A percentile compares a stretch with the other conserved stretches of the same genome.
phyloP scores from a whole-genome alignment of 169 alveolate genomes.

The Plasmodium fragile region DNA sequence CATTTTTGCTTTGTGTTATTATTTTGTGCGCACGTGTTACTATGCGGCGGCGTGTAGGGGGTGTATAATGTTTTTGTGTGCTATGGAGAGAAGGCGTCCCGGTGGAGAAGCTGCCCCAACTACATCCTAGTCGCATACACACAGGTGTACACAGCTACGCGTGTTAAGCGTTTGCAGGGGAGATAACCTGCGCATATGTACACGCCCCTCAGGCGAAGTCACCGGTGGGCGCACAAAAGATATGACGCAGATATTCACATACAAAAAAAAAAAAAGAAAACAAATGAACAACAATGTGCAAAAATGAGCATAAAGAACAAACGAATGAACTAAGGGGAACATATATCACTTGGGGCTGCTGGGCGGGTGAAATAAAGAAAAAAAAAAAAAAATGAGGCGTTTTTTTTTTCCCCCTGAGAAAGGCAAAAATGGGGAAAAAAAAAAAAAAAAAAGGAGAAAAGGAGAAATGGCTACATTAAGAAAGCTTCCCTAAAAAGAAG shows the following conservation, averaged over 20 bases:
- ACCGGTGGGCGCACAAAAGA: not conserved
- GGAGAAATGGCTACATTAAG: not conserved
- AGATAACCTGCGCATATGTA: not conserved
- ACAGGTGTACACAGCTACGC: not conserved
- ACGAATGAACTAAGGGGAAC: not conserved
- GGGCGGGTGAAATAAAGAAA: not conserved
- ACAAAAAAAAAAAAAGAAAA: not conserved
- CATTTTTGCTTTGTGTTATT: constrained; percentile 20
- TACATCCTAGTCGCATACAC: not conserved
- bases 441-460: not conserved
- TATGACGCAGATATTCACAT: not conserved
- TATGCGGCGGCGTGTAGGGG: not conserved
- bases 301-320: not conserved
- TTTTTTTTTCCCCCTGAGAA: not conserved
- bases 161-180: not conserved
- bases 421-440: not conserved
- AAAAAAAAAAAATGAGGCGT: not conserved
- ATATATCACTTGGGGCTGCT: not conserved
- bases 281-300: not conserved
- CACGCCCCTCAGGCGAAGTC: not conserved
- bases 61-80: not conserved
- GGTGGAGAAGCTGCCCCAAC: not conserved
- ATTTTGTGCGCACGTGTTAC: not conserved
- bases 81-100: not conserved
- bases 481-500: not conserved